Conservation (phyloP, 352 stramenopile genomes). For the Globisporangium yorkense region DNA sequence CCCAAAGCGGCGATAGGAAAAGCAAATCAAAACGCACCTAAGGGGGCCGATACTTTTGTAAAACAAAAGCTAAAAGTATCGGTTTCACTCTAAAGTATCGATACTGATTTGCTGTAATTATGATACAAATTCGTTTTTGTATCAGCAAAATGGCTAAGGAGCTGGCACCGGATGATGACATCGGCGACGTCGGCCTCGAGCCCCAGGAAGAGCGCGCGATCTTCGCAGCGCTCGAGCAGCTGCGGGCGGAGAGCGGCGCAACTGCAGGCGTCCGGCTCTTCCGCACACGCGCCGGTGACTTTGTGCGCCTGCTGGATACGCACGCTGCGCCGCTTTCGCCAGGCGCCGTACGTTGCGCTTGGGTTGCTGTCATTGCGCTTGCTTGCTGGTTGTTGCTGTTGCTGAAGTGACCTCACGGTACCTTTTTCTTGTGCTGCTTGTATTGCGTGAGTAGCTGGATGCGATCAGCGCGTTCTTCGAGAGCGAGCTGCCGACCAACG, state of each 20-base stretch:
- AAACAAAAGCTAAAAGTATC: no score
- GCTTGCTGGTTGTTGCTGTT: not conserved
- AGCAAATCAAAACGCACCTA: no score
- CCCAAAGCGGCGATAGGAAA: no score
- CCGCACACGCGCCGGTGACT: conserved; percentile 21
- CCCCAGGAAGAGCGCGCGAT: conserved; percentile 7
- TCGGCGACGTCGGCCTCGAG: not conserved
- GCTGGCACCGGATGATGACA: no score
- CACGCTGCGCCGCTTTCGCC: conserved; percentile 49
- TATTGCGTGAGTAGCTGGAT: conserved; percentile 6
- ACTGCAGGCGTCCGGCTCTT: conserved; percentile 6
- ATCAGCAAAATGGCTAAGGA: no score
- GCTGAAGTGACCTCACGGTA: not conserved
- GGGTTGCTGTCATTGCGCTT: not conserved
- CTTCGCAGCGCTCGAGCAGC: conserved; percentile 23
- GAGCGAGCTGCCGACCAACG: not conserved
- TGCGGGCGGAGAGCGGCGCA: conserved; percentile 19
- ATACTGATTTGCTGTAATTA: no score
- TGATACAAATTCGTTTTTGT: no score
- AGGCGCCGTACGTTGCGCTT: conserved; percentile 28
- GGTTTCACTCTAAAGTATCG: no score
- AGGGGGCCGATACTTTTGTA: no score
- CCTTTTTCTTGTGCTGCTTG: not conserved
- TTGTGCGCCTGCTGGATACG: conserved; percentile 56
- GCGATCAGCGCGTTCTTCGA: conserved; percentile 14